These are phyloP conservation scores for Leccinum rimulosum DNA, from an alignment of 768 basidiomycete genomes.

Conservation along the genomic window DNA sequence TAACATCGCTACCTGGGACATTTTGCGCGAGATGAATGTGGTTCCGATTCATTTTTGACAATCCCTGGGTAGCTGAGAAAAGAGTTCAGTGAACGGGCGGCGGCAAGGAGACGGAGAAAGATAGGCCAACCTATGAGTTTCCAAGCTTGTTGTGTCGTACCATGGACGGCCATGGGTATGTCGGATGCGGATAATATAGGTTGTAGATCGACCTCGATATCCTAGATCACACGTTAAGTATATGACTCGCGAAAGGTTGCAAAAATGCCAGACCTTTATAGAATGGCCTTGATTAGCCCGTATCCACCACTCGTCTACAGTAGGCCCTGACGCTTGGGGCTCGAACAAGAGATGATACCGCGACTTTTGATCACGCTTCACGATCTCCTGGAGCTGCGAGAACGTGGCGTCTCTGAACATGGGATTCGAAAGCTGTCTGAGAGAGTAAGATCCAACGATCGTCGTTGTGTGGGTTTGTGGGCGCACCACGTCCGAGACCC, in stretches of 20 bases:
- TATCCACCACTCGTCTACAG: conserved; percentile 70
- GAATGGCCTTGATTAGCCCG: conserved; percentile 91
- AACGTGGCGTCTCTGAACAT: conserved; percentile 64
- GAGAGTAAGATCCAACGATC: conserved; percentile 6
- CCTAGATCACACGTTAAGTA: conserved; percentile 36
- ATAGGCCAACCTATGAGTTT: conserved; percentile 53
- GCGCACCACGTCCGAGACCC: conserved; percentile 80
- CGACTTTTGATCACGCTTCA: conserved; percentile 63
- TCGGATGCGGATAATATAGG: conserved; percentile 56
- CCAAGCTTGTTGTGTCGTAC: conserved; percentile 73
- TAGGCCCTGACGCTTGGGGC: conserved; percentile 32
- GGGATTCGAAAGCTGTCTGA: conserved; percentile 60
- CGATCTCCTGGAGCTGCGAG: conserved; percentile 55
- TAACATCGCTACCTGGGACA: conserved; percentile 58
- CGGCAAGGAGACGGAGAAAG: not conserved
- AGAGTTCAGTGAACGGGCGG: not conserved
- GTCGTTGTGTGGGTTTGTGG: not conserved
- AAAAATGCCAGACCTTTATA: conserved; percentile 51
- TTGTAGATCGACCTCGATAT: conserved; percentile 63
- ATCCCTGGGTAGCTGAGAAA: conserved; percentile 56
- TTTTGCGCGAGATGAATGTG: conserved; percentile 93
- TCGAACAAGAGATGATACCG: conserved; percentile 62
- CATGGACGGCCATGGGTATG: conserved; percentile 82
- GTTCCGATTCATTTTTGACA: conserved; percentile 84
- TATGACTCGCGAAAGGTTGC: not conserved